These are phyloP conservation scores for Neofusicoccum laricinum DNA, from an alignment of 2,329 filamentous ascomycete genomes.

Conservation along the genomic window DNA sequence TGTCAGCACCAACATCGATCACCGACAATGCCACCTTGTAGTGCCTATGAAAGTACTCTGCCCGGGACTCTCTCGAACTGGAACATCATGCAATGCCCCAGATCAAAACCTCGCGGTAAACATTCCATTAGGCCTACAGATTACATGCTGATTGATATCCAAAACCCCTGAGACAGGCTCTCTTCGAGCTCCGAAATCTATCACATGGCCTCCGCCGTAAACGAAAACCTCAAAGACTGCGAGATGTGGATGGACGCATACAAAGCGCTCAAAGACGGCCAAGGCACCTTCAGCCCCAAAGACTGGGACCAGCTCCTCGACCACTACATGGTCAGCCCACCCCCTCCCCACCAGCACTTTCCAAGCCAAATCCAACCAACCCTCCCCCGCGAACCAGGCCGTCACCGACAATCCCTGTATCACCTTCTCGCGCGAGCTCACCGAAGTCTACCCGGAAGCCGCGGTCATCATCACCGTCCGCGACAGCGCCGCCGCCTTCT, in stretches of 20 bases:
- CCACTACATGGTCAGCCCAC: conserved; percentile 17
- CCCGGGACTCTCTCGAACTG: conserved; percentile 33
- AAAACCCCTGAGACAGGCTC: conserved; percentile 27
- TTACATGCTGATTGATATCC: conserved; percentile 13
- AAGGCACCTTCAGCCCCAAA: conserved; percentile 25
- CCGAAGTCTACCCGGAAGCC: conserved; percentile 21
- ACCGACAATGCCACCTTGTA: background rate
- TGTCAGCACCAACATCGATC: background rate
- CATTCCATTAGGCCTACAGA: background rate
- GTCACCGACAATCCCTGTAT: conserved; percentile 19
- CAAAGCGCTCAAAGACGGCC: conserved; percentile 30
- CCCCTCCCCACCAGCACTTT: background rate
- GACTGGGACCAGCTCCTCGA: conserved; percentile 36
- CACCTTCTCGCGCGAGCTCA: conserved; percentile 21
- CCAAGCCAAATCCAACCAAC: no score
- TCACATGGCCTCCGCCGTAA: background rate
- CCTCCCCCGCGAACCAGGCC: background rate
- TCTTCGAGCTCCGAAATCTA: conserved; percentile 20
- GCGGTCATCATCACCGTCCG: conserved; percentile 21
- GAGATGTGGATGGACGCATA: conserved; percentile 33
- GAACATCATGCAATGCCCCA: conserved; percentile 21
- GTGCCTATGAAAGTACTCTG: conserved; percentile 31
- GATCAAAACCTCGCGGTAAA: no score
- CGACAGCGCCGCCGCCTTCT: conserved; percentile 11
- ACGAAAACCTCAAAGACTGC: background rate